These are phyloP conservation scores for Striga asiatica DNA, from an alignment of 257 asterid genomes.

Conservation along the genomic window DNA sequence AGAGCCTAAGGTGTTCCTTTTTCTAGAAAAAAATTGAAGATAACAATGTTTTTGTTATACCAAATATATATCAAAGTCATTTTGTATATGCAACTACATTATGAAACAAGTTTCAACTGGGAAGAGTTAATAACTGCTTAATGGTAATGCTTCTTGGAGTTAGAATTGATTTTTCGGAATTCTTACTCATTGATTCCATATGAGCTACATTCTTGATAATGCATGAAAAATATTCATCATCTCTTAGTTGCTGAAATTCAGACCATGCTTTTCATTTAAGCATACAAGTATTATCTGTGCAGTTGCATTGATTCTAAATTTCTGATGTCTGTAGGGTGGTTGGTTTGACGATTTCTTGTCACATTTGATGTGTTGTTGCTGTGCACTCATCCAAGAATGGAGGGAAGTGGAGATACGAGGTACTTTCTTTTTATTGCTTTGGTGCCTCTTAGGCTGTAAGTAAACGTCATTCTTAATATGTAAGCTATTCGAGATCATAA, in stretches of 20 bases:
- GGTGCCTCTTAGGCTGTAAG: not conserved
- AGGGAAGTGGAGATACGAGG: slow-evolving; percentile 62
- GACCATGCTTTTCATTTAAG: not conserved
- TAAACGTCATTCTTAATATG: not conserved
- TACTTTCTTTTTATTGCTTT: slow-evolving; percentile 1
- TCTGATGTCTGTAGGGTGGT: slow-evolving; percentile 62
- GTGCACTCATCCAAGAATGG: slow-evolving; percentile 68
- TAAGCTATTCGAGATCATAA: no score
- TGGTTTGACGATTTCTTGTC: slow-evolving; percentile 55
- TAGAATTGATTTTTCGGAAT: not conserved
- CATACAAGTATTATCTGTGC: not conserved
- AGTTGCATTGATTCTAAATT: not conserved
- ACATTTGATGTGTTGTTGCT: slow-evolving; percentile 68
- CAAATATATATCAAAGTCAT: no score
- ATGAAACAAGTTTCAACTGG: not conserved
- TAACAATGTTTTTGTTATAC: no score
- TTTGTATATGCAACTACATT: no score
- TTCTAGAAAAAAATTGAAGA: no score
- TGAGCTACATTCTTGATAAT: not conserved
- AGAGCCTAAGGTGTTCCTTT: no score
- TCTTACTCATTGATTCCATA: no score
- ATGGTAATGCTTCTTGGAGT: not conserved
- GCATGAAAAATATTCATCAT: not conserved
- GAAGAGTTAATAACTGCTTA: not conserved
- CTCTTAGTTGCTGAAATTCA: not conserved